A percentile compares a stretch with the other conserved stretches of the same genome.
These are phyloP conservation scores for Penicillium lagena DNA, from an alignment of 495 filamentous ascomycete species.

Conservation along the genomic window DNA sequence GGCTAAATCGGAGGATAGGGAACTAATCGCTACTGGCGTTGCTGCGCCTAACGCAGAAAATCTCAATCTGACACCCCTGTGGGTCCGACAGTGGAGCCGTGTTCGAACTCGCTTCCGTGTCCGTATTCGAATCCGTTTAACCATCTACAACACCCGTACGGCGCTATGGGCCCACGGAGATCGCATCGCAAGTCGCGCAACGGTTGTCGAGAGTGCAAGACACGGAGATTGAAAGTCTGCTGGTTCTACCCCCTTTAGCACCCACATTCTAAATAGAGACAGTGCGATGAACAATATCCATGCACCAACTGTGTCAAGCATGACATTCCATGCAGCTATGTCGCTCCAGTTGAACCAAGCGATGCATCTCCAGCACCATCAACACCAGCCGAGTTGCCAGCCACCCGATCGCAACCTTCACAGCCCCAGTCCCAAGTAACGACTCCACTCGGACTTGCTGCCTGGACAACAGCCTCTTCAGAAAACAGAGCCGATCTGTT, in stretches of 20 bases:
- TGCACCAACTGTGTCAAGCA: conserved; percentile 21
- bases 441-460: neutral
- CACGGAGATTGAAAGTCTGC: conserved; percentile 15
- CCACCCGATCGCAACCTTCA: neutral
- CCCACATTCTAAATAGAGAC: neutral
- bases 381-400: conserved; percentile 2
- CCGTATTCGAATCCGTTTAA: neutral
- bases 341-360: neutral
- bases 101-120: conserved; percentile 11
- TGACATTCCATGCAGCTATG: conserved; percentile 13
- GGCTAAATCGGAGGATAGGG: too few species aligned
- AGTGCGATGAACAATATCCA: conserved; percentile 21
- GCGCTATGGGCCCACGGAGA: conserved; percentile 9
- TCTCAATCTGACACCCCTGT: too few species aligned
- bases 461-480: neutral
- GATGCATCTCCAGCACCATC: neutral
- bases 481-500: conserved; percentile 4
- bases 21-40: too few species aligned
- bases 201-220: conserved; percentile 21
- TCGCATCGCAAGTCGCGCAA: conserved; percentile 21
- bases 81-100: neutral
- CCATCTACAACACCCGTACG: conserved; percentile 7
- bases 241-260: neutral
- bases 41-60: too few species aligned
- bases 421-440: conserved; percentile 1